Evolutionary conservation across 805 yeast genomes (phyloP).

Genomic region (Schizosaccharomyces pombe): ASM294v3 CU329670.1:3342501-3343000

Average conservation of each 20-base stretch:
- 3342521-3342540: conserved; percentile 58
- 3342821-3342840: conserved; percentile 77
- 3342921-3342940: conserved; percentile 86
- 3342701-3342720: conserved; percentile 76
- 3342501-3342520: conserved; percentile 81
- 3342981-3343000: conserved; percentile 90
- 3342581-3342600: conserved; percentile 76
- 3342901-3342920: conserved; percentile 90
- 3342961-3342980: conserved; percentile 87
- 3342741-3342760: conserved; percentile 62
- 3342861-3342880: conserved; percentile 57
- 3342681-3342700: conserved; percentile 72
- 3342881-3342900: conserved; percentile 83
- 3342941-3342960: conserved; percentile 96
- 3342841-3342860: conserved; percentile 78
- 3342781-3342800: conserved; percentile 64
- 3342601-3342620: conserved; percentile 85
- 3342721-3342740: conserved; percentile 79
- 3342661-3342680: conserved; percentile 88
- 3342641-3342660: conserved; percentile 84
- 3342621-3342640: conserved; percentile 67
- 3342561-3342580: conserved; percentile 77
- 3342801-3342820: conserved; percentile 74
- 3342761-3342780: conserved; percentile 56
- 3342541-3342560: conserved; percentile 95